A percentile compares a stretch with the other conserved stretches of the same genome.
Conservation (phyloP, 176 grass and related monocot genomes). For the Miscanthus lutarioriparius region DNA sequence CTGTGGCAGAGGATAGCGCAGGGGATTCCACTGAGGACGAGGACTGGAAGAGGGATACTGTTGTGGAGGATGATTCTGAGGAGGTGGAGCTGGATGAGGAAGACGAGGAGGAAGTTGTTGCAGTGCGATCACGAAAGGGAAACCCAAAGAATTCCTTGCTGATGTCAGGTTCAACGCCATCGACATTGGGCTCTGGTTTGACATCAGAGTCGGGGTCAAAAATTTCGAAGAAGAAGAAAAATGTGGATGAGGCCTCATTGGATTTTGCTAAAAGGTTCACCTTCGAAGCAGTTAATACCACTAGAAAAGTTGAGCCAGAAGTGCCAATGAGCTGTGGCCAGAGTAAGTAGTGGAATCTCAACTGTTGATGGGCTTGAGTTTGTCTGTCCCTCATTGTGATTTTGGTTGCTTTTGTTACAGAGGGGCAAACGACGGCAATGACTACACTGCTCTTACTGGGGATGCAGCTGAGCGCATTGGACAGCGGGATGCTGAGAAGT, state of each 20-base stretch:
- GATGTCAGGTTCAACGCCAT: conserved; percentile 3
- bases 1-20: conserved; percentile 21
- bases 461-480: conserved; percentile 77
- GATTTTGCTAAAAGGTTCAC: conserved; percentile 73
- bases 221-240: conserved; percentile 65
- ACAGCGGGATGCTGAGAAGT: conserved; percentile 70
- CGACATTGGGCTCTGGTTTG: conserved; percentile 2
- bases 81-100: conserved; percentile 73
- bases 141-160: conserved; percentile 30
- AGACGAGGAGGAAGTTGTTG: conserved; percentile 53
- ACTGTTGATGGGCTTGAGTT: neutral
- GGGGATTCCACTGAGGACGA: conserved; percentile 72
- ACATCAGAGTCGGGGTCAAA: conserved; percentile 5
- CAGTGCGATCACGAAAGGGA: conserved; percentile 34
- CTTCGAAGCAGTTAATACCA: conserved; percentile 46
- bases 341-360: conserved; percentile 47
- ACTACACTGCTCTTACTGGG: conserved; percentile 45
- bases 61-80: conserved; percentile 51
- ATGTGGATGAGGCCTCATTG: conserved; percentile 58
- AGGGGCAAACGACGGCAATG: conserved; percentile 34
- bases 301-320: conserved; percentile 19
- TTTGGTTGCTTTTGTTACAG: conserved; percentile 49
- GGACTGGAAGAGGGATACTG: conserved; percentile 63
- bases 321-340: conserved; percentile 14
- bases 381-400: conserved; percentile 4